These are phyloP conservation scores for Samsoniella hepiali DNA, from an alignment of 2,329 filamentous ascomycete species.

Conservation along the genomic window DNA sequence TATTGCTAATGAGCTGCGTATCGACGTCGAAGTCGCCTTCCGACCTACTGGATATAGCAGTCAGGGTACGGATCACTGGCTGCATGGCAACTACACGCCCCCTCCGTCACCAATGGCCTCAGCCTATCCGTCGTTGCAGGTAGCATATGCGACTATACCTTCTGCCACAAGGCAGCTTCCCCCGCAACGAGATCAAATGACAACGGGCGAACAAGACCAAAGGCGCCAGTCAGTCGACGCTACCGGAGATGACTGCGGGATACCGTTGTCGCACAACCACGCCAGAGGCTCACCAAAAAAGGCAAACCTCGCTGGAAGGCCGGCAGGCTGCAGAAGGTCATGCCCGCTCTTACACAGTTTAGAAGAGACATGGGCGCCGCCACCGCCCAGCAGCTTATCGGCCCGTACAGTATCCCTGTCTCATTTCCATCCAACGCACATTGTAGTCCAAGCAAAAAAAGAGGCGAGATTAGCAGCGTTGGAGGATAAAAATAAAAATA, in stretches of 20 bases:
- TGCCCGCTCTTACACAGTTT: background rate
- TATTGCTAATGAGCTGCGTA: background rate
- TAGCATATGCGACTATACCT: background rate
- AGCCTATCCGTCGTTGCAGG: background rate
- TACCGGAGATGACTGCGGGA: slow-evolving; percentile 17
- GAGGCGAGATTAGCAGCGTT: background rate
- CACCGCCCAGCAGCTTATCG: background rate
- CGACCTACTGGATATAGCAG: slow-evolving; percentile 8
- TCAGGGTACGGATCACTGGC: background rate
- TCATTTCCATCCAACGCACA: background rate
- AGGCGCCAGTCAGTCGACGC: background rate
- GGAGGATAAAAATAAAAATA: background rate
- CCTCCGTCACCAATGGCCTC: background rate
- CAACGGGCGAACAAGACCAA: slow-evolving; percentile 3
- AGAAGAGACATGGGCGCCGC: background rate
- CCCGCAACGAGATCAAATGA: slow-evolving; percentile 1
- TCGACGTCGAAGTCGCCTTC: background rate
- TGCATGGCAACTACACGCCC: background rate
- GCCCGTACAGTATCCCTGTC: background rate
- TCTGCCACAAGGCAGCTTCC: background rate
- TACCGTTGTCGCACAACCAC: background rate
- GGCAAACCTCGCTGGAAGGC: background rate
- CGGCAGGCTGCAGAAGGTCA: background rate
- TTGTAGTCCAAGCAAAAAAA: background rate
- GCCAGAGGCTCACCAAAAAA: background rate